Conservation (phyloP, 192 early-diverging fungal species). For the Coemansia sp. region DNA sequence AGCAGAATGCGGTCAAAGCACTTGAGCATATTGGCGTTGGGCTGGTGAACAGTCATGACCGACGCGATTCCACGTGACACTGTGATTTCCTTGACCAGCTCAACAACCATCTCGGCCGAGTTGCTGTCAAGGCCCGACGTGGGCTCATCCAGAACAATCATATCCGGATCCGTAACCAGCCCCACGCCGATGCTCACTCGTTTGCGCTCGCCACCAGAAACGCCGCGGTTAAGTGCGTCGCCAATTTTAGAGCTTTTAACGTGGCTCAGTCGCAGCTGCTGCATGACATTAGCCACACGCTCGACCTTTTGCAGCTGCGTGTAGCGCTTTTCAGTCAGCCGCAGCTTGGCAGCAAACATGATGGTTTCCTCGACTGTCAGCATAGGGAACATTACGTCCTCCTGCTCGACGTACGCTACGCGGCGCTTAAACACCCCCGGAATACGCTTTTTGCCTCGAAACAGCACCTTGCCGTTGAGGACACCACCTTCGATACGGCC, state of each 20-base stretch:
- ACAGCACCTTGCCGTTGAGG: conserved; percentile 69
- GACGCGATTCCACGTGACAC: conserved; percentile 74
- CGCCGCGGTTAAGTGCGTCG: conserved; percentile 63
- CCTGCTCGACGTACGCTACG: conserved; percentile 87
- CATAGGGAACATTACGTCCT: conserved; percentile 81
- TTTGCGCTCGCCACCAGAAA: conserved; percentile 90
- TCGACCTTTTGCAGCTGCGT: conserved; percentile 59
- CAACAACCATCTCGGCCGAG: conserved; percentile 94
- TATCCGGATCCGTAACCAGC: conserved; percentile 86
- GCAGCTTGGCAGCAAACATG: conserved; percentile 80
- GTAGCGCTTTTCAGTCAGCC: conserved; percentile 69
- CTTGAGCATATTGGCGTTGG: conserved; percentile 84
- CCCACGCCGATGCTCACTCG: conserved; percentile 93
- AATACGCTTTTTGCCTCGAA: conserved; percentile 70
- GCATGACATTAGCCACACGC: conserved; percentile 76
- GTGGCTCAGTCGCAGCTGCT: conserved; percentile 77
- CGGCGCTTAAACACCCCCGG: conserved; percentile 65
- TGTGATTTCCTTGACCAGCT: conserved; percentile 77
- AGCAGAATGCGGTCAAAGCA: conserved; percentile 88
- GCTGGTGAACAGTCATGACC: conserved; percentile 94
- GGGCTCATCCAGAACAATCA: conserved; percentile 86
- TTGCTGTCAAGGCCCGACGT: conserved; percentile 85
- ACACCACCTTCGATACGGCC: conserved; percentile 64
- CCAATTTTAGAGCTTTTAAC: conserved; percentile 84
- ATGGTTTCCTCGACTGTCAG: conserved; percentile 90